Evolutionary conservation across 2,329 filamentous ascomycete genomes (phyloP), one percentile per base, ranked within the genome.

Genomic region (Apiospora saccharicola): DNA sequence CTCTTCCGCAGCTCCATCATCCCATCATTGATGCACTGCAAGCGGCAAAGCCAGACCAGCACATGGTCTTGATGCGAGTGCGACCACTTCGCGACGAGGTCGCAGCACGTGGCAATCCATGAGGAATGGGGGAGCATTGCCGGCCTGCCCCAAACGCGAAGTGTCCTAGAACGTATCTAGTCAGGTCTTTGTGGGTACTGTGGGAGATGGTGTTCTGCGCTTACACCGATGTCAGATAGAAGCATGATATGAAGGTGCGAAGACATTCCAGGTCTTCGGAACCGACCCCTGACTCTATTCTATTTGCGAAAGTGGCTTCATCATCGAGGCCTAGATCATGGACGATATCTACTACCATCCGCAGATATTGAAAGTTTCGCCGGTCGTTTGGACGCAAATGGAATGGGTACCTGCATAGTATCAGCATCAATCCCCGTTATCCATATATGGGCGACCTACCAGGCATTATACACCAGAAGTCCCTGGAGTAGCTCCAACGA

Each of bases 401-500:
- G 49, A 87, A 88, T 0, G 87, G 88, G 69, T 89, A 89, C 87
- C 87, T 12, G 34, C 13, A 61, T 26, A 10, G 4, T 46, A 12
- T 68, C 8, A 70, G 24, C 0, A 12, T 13, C 53, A 3, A 37
- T 34, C n/a, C 4, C 14, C 14, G 10, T 19, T 61, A 4, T 61
- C 30, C 8, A 5, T 19, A 51, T 57, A 6, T 30, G 26, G 16
- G 26, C 13, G 26, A 68, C 34, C 82, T 79, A 90, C 89, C 89
- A 91, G 24, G 85, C 82, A 69, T 87, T 85, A 73, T 91, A 91
- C 7, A 90, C 84, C 37, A 90, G 79, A 26, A 91, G 79, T 3
- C 89, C 89, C 74, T 90, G 87, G 1, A 91, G 77, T 22, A 91
- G 75, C 75, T 91, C 88, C 30, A 91, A 72, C 16, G 83, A 89